Conservation (phyloP, 2,329 filamentous ascomycete species). For the Ascochyta rabiei region DNA sequence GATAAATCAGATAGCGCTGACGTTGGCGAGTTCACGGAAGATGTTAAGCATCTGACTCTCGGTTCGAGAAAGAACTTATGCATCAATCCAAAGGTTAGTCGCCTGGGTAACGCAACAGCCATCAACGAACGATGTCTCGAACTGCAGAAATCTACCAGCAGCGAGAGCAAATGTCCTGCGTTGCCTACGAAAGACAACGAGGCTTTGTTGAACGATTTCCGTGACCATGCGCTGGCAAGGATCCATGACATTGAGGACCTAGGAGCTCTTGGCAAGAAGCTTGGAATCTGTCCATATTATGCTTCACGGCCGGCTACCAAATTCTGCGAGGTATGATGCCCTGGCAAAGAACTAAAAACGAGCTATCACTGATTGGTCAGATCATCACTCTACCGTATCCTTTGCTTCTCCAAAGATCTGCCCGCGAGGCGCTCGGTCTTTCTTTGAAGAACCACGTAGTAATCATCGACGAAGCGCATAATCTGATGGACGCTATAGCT, state of each 20-base stretch:
- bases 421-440: constrained; percentile 84
- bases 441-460: constrained; percentile 86
- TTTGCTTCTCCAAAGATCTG: constrained; percentile 82
- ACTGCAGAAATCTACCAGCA: constrained; percentile 73
- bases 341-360: neutral
- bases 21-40: constrained; percentile 55
- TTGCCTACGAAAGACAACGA: constrained; percentile 80
- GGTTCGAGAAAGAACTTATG: constrained; percentile 88
- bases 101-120: constrained; percentile 71
- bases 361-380: constrained; percentile 43
- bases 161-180: constrained; percentile 73
- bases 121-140: constrained; percentile 96
- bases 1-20: constrained; percentile 14
- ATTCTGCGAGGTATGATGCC: constrained; percentile 67
- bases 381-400: constrained; percentile 94
- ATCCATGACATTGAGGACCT: constrained; percentile 95
- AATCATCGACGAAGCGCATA: constrained; percentile 97
- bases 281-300: constrained; percentile 93
- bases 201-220: constrained; percentile 75
- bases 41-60: constrained; percentile 79
- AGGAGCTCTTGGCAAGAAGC: constrained; percentile 73
- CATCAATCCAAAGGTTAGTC: constrained; percentile 82
- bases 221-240: constrained; percentile 81
- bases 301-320: constrained; percentile 86
- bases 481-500: constrained; percentile 93